Evolutionary conservation across 2,329 filamentous ascomycete species (phyloP).

Genomic region (Alternaria sp.): DNA sequence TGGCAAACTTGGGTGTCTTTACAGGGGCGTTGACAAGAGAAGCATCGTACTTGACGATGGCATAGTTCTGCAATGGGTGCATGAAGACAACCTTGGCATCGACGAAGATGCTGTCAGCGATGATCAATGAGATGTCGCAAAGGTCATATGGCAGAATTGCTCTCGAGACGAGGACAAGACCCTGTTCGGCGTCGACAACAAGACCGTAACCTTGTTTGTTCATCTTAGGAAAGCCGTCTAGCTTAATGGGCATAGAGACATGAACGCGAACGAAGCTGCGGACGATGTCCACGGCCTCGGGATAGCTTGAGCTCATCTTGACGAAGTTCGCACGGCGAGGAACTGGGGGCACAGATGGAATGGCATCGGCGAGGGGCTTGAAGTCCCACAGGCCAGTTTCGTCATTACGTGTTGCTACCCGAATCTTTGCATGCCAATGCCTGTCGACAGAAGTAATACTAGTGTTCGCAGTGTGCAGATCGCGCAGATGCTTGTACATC

Average conservation of each 20-base stretch:
- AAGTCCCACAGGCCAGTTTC: constrained; percentile 94
- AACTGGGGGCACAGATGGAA: constrained; percentile 75
- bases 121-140: constrained; percentile 94
- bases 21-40: constrained; percentile 92
- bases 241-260: constrained; percentile 91
- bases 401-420: constrained; percentile 89
- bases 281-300: constrained; percentile 90
- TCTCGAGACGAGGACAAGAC: constrained; percentile 89
- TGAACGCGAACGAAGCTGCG: constrained; percentile 93
- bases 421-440: constrained; percentile 96
- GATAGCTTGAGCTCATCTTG: constrained; percentile 84
- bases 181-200: constrained; percentile 96
- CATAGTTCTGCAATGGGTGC: constrained; percentile 96
- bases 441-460: constrained; percentile 91
- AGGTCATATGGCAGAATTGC: constrained; percentile 96
- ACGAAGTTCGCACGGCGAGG: constrained; percentile 88
- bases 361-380: constrained; percentile 77
- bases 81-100: constrained; percentile 94
- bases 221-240: constrained; percentile 96
- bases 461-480: constrained; percentile 93
- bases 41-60: constrained; percentile 93
- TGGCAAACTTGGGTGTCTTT: constrained; percentile 83
- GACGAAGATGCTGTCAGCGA: constrained; percentile 94
- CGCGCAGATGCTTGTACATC: constrained; percentile 92
- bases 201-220: constrained; percentile 94